These are phyloP conservation scores for Ceratocystis smalleyi DNA, from an alignment of 2,329 filamentous ascomycete species.

Conservation along the genomic window DNA sequence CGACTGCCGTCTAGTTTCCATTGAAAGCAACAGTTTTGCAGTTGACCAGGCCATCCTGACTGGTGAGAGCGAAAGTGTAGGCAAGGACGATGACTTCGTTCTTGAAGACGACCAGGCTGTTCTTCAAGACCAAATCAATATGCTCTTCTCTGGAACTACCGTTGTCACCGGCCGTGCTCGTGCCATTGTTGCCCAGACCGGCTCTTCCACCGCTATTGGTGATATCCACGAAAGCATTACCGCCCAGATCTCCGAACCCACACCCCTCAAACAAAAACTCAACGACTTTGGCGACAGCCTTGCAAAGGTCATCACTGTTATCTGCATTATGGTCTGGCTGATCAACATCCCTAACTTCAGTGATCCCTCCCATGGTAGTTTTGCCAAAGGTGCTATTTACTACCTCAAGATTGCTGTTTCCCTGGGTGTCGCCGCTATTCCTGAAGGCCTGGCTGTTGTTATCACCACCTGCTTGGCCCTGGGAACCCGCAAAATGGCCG, in stretches of 20 bases:
- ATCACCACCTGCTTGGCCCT: conserved; percentile 97
- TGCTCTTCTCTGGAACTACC: conserved; percentile 95
- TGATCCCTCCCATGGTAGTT: conserved; percentile 82
- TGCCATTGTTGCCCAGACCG: conserved; percentile 81
- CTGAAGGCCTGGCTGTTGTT: conserved; percentile 90
- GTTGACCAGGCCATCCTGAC: conserved; percentile 96
- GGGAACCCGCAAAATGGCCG: conserved; percentile 95
- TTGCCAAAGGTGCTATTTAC: conserved; percentile 95
- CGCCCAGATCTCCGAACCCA: conserved; percentile 92
- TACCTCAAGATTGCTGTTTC: conserved; percentile 99
- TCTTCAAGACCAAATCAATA: conserved; percentile 94
- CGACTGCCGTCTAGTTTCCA: conserved; percentile 75
- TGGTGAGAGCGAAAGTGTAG: conserved; percentile 92
- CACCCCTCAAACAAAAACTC: conserved; percentile 93
- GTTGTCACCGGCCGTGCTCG: conserved; percentile 88
- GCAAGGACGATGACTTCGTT: conserved; percentile 55
- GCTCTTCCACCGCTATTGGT: conserved; percentile 81
- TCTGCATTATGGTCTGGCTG: conserved; percentile 91
- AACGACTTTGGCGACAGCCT: conserved; percentile 94
- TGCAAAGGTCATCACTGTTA: conserved; percentile 95
- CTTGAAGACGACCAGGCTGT: conserved; percentile 72
- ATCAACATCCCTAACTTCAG: conserved; percentile 98
- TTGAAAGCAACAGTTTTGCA: conserved; percentile 94
- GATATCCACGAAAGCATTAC: conserved; percentile 99
- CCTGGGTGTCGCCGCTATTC: conserved; percentile 91